Conservation (phyloP, 305 asterid species). For the Fraxinus sp. region DNA sequence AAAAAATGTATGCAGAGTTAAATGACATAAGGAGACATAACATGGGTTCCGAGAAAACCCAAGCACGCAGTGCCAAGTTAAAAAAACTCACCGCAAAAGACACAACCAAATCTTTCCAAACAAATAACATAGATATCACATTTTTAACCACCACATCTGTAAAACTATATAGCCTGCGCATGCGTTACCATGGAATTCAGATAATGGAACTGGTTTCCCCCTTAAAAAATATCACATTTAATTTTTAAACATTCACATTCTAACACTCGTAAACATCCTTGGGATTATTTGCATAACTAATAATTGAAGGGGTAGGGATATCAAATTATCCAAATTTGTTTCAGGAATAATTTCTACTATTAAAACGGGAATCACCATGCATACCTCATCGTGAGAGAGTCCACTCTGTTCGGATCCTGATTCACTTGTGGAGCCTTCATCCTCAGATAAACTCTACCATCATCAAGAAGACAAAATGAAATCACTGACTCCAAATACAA, state of each 20-base stretch:
- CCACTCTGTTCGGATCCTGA: constrained; percentile 48
- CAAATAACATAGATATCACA: neutral
- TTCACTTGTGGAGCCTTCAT: constrained; percentile 37
- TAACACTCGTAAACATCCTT: neutral
- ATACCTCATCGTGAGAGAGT: constrained; percentile 55
- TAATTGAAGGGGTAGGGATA: neutral
- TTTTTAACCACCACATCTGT: neutral
- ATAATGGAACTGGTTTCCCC: neutral
- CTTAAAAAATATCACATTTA: neutral
- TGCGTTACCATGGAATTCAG: neutral
- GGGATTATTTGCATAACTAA: neutral
- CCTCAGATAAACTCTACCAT: constrained; percentile 47
- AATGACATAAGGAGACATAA: neutral
- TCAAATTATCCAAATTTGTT: neutral
- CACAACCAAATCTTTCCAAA: neutral
- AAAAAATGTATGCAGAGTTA: neutral
- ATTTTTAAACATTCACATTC: neutral
- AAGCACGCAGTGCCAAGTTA: neutral
- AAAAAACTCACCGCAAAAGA: neutral
- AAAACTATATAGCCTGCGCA: neutral
- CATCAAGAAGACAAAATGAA: constrained; percentile 16
- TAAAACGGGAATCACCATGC: constrained; percentile 27
- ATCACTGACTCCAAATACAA: neutral
- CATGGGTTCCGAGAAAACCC: neutral
- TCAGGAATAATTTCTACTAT: neutral